Conservation (phyloP, 495 filamentous ascomycete genomes). For the Talaromyces liani region DNA sequence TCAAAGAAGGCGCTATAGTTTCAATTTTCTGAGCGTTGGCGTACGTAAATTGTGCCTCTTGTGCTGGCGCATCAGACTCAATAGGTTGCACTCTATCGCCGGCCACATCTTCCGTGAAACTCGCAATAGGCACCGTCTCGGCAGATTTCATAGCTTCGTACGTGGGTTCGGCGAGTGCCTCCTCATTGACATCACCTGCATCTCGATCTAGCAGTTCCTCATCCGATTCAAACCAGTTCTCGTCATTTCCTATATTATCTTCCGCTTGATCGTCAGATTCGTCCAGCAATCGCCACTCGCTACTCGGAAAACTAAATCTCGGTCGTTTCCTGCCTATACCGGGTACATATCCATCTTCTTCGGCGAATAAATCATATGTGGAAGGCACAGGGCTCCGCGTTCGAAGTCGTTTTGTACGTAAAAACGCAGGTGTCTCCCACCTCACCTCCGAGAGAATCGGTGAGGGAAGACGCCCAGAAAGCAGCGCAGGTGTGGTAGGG, state of each 20-base stretch:
- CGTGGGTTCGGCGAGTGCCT: not conserved
- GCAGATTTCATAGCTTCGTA: not conserved
- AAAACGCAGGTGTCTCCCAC: conserved; percentile 72
- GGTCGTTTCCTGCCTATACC: conserved; percentile 64
- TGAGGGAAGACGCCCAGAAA: not conserved
- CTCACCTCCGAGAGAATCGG: not conserved
- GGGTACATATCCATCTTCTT: conserved; percentile 56
- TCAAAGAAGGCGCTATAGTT: not conserved
- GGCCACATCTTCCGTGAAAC: conserved; percentile 11
- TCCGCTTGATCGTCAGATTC: conserved; percentile 59
- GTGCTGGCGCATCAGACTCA: conserved; percentile 4
- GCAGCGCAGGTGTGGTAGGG: conserved; percentile 18
- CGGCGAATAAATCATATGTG: conserved; percentile 59
- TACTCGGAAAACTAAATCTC: conserved; percentile 60
- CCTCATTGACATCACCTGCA: not conserved
- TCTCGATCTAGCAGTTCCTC: not conserved
- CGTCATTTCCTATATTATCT: conserved; percentile 12
- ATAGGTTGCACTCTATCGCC: conserved; percentile 17
- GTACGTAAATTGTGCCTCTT: conserved; percentile 8
- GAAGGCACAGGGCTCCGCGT: conserved; percentile 52
- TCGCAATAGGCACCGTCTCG: not conserved
- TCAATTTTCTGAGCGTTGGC: not conserved
- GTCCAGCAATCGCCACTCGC: conserved; percentile 63
- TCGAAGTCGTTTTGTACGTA: conserved; percentile 55
- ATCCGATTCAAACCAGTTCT: conserved; percentile 4